These are phyloP conservation scores for Ceratobasidium theobromae DNA, from an alignment of 1,284 basidiomycete genomes.

Conservation along the genomic window DNA sequence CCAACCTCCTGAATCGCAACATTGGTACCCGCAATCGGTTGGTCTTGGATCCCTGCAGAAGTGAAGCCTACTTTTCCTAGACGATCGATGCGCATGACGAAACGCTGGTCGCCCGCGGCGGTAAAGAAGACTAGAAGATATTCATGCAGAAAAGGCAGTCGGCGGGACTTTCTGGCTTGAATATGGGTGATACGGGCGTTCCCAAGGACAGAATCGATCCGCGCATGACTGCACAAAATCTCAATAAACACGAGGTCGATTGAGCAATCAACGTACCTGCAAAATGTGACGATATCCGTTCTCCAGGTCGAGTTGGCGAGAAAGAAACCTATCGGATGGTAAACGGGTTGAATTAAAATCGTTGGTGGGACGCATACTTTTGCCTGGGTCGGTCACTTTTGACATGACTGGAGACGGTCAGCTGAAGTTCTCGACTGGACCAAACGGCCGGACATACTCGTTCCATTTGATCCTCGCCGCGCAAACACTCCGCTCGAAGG, in stretches of 20 bases:
- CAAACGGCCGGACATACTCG: background rate
- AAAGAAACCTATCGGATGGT: background rate
- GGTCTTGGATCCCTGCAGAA: background rate
- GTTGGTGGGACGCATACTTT: background rate
- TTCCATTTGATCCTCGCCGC: background rate
- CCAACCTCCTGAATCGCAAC: conserved; percentile 13
- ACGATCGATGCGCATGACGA: conserved; percentile 15
- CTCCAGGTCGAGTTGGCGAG: background rate
- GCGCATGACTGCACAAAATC: background rate
- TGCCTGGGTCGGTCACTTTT: background rate
- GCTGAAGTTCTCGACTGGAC: too few species aligned
- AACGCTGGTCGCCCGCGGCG: background rate
- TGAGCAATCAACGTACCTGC: background rate
- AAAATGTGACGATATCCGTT: conserved; percentile 28
- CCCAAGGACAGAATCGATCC: background rate
- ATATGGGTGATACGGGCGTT: conserved; percentile 25
- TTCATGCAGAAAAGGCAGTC: conserved; percentile 24
- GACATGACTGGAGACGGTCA: background rate
- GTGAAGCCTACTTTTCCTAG: conserved; percentile 4
- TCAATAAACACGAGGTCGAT: background rate
- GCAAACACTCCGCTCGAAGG: background rate
- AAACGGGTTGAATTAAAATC: background rate
- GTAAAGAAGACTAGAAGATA: conserved; percentile 18
- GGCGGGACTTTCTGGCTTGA: conserved; percentile 15
- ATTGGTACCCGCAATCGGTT: background rate